Base-by-base conservation (phyloP, 2,329 filamentous ascomycete species). In the Ophiostoma fasciatum region DNA sequence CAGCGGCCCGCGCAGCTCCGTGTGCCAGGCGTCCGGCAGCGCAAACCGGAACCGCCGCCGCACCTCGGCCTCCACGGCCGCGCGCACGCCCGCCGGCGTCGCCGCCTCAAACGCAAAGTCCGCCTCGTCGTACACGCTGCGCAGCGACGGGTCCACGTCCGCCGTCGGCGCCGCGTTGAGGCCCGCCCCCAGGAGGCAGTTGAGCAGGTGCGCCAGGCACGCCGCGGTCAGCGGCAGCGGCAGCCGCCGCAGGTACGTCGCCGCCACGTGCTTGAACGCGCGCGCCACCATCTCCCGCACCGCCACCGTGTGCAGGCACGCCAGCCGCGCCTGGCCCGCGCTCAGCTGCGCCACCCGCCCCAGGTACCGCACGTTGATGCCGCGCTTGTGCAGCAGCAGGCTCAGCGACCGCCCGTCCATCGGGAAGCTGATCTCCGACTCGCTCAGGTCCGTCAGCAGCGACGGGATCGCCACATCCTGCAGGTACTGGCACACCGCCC, bases 331-430 rank as follows among this genome's bases (percentile, higher is more conserved):
- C 38, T 78, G 78, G 15, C 15, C 31, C 45, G 72, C 71, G 47
- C 79, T 74, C 35, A 82, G 66, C 40, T 71, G 64, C 11, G 83
- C 80, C 43, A 98, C 60, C 57, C 77, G 80, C 46, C 90, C 90
- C n/a, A 96, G 69, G 56, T 98, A 98, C 51, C 92, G 75, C 43
- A 96, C 71, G 62, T 98, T 98, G 63, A 98, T 87, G 60, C 90
- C 90, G 28, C 88, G 82, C 67, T 94, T 94, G 65, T 98, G 90
- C 52, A 98, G 68, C 35, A 94, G 71, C 45, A 78, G 76, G 49
- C 80, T 83, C 40, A 98, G 66, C 15, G 88, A 94, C 51, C 82
- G 74, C n/a, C 90, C 90, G 49, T 98, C 92, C 84, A 96, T 94
- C 11, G 90, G 90, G 64, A 96, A 96, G 49, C 88, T 90, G 46